Conservation (phyloP, 805 yeast genomes). For the Cephaloascus albidus region DNA sequence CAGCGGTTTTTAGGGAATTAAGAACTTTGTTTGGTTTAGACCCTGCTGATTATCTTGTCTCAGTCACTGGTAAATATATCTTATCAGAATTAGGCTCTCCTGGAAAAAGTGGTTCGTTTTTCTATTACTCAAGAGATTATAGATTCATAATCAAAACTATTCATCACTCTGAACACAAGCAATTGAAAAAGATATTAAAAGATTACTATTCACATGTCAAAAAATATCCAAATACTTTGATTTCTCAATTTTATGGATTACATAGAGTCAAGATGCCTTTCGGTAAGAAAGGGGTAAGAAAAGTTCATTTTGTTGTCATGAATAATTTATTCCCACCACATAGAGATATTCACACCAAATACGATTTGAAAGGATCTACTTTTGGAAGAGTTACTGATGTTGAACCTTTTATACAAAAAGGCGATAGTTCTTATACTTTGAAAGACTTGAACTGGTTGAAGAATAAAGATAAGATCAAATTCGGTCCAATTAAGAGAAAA, state of each 20-base stretch:
- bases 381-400: slow-evolving; percentile 60
- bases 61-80: slow-evolving; percentile 87
- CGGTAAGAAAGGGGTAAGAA: slow-evolving; percentile 42
- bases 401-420: slow-evolving; percentile 15
- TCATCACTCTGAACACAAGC: slow-evolving; percentile 86
- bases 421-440: slow-evolving; percentile 36
- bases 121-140: slow-evolving; percentile 90
- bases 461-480: slow-evolving; percentile 47
- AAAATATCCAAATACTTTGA: slow-evolving; percentile 75
- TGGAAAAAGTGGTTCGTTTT: slow-evolving; percentile 94
- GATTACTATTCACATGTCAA: slow-evolving; percentile 77
- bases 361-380: slow-evolving; percentile 89
- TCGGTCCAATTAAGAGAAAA: slow-evolving; percentile 64
- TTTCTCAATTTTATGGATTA: slow-evolving; percentile 94
- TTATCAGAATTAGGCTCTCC: slow-evolving; percentile 90
- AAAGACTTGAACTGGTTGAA: slow-evolving; percentile 90
- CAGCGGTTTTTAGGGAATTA: slow-evolving; percentile 85
- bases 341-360: slow-evolving; percentile 74
- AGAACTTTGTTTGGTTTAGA: slow-evolving; percentile 77
- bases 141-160: slow-evolving; percentile 93
- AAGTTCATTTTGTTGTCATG: slow-evolving; percentile 92
- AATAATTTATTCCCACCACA: slow-evolving; percentile 94
- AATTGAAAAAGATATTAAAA: slow-evolving; percentile 61
- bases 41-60: slow-evolving; percentile 90
- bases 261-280: slow-evolving; percentile 89